Base-by-base conservation (phyloP, 1,284 basidiomycete species). In the Tylopilus sp. region DNA sequence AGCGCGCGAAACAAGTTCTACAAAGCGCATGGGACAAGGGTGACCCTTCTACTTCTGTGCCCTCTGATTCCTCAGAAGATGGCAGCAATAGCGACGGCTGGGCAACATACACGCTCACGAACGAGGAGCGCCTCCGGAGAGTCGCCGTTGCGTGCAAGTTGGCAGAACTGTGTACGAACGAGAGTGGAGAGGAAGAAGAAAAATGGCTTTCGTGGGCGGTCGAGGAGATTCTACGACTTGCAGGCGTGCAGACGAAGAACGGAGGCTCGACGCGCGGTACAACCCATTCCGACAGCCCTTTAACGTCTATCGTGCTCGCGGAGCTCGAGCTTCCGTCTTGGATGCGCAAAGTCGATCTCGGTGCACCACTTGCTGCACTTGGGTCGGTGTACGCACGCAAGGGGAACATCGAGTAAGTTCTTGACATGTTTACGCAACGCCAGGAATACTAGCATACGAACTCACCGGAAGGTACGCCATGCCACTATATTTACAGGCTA, bases 131-230 rank as follows among this genome's bases (percentile, higher is more conserved):
- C 15, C 66, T 86, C 62, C 81, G 88, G 19, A 79, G 78, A 3
- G 78, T 86, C 9, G 78, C 83, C 1, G 61, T 90, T n/a, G 80
- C 85, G 0, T 79, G 81, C 63, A 88, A 86, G 61, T 79, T 91
- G 28, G 86, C 82, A 1, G 83, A 84, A 59, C 69, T 90, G 59
- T 76, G 76, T 5, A 57, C 69, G 42, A 49, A n/a, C 57, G 76
- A 49, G 51, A 61, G 53, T 0, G 43, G 7, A n/a, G 72, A 76
- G 2, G 74, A 73, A 37, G 82, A 86, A 42, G 84, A 88, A 58
- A 71, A 69, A 25, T 83, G 84, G 77, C 74, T 86, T 15, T 74
- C 76, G 1, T 83, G 75, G 71, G 79, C 83, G n/a, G 85, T 87
- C 3, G 81, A 86, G 62, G 79, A 84, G 54, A 72, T 81, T 17